Evolutionary conservation across 345 rosid species (phyloP), one percentile per base, ranked within the genome.

Genomic region (Aurinia saxatilis): DNA sequence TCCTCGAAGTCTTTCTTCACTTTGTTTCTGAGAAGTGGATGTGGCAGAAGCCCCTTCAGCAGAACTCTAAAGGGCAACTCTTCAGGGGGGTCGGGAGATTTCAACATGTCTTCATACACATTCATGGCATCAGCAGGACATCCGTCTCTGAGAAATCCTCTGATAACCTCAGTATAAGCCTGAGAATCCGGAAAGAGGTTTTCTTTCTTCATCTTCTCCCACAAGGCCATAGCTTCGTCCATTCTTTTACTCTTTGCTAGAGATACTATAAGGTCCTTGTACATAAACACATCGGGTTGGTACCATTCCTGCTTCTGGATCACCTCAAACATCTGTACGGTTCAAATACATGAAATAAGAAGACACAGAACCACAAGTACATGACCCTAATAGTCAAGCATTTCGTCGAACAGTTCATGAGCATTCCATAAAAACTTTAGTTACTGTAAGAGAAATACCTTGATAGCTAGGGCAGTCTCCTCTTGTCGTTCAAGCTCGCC

Each of bases 101-200:
- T 74, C 75, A 87, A 70, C 97, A 92, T 92, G 82, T 89, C 96
- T 68, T 92, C 97, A 4, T 87, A 92, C 45, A 92, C 74, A 67
- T 92, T 92, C 95, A 89, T 85, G 15, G 98, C 96, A 79, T 87
- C 97, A 0, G 90, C 88, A 0, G 95, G 97, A 41, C 90, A 92
- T 6, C 95, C 97, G 1, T 86, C 84, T 68, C 78, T 83, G 64
- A 92, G 64, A 71, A 83, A 87, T 1, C 98, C 97, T 63, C 95
- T 73, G 38, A 92, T 89, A 21, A 84, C 80, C 77, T 92, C 98
- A 2, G 95, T 80, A 67, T 89, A 87, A 10, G 93, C 81, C 67
- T 89, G 95, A 59, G 89, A 82, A 78, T 92, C 98, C 5, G 95
- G 93, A 64, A 89, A 89, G 44, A 92, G 62, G 31, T 80, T 60